A percentile compares a stretch with the other conserved stretches of the same genome.
phyloP scores from a whole-genome alignment of 2,329 filamentous ascomycete species.

The Tolypocladium paradoxum region DNA sequence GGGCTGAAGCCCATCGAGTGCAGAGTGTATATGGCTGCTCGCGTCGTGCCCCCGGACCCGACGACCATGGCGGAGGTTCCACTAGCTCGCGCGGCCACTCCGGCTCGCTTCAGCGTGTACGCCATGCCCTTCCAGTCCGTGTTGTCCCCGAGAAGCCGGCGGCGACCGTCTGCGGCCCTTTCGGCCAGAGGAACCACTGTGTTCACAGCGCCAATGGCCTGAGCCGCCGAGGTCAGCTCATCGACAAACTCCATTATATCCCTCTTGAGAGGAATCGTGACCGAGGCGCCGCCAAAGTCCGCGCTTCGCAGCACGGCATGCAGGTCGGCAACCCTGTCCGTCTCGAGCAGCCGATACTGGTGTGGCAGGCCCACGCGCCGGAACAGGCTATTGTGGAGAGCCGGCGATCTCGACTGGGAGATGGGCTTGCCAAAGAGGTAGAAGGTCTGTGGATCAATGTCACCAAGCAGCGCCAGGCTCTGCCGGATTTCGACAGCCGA shows the following conservation, averaged over 20 bases:
- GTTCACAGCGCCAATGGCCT: constrained; percentile 84
- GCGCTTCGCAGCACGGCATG: constrained; percentile 54
- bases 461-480: constrained; percentile 67
- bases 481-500: constrained; percentile 81
- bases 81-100: constrained; percentile 33
- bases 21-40: constrained; percentile 83
- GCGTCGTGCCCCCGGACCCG: constrained; percentile 82
- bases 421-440: constrained; percentile 85
- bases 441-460: constrained; percentile 66
- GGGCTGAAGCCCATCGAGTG: constrained; percentile 73
- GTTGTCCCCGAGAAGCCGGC: constrained; percentile 70
- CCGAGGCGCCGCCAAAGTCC: constrained; percentile 83
- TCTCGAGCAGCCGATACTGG: constrained; percentile 67
- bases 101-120: constrained; percentile 60
- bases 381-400: constrained; percentile 84
- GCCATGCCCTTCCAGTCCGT: constrained; percentile 95
- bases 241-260: constrained; percentile 78
- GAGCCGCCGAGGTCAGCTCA: constrained; percentile 66
- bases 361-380: constrained; percentile 69
- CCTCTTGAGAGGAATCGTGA: constrained; percentile 91
- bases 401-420: constrained; percentile 70
- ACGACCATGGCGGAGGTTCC: constrained; percentile 61
- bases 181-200: constrained; percentile 60
- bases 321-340: constrained; percentile 51
- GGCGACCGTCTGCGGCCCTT: constrained; percentile 26